A percentile compares a stretch with the other conserved stretches of the same genome.
phyloP scores from a whole-genome alignment of 805 yeast genomes.

The Saccharomycopsis sp. region DNA sequence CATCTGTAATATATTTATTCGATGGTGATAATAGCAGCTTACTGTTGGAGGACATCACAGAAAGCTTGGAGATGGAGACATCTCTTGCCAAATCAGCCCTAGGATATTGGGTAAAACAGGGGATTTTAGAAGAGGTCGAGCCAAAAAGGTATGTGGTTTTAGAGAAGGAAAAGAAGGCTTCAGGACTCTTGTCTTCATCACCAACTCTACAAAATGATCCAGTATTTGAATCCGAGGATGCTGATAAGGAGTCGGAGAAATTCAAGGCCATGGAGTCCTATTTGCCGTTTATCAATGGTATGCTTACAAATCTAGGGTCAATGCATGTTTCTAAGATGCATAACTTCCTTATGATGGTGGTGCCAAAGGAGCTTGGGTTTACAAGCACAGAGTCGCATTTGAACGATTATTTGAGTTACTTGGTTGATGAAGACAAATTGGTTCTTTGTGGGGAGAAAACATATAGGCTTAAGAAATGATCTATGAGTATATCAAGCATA shows the following conservation, averaged over 20 bases:
- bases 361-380: conserved; percentile 42
- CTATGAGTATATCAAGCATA: background rate
- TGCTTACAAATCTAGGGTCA: conserved; percentile 51
- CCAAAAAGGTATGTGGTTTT: conserved; percentile 34
- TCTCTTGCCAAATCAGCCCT: conserved; percentile 36
- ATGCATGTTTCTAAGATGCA: conserved; percentile 45
- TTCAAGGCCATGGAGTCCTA: conserved; percentile 22
- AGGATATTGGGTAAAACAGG: conserved; percentile 58
- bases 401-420: conserved; percentile 34
- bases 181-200: background rate
- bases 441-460: conserved; percentile 18
- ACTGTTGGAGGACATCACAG: conserved; percentile 30
- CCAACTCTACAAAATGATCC: conserved; percentile 9
- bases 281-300: conserved; percentile 48
- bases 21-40: conserved; percentile 24
- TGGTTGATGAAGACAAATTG: conserved; percentile 40
- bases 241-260: conserved; percentile 28
- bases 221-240: conserved; percentile 25
- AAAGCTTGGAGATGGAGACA: conserved; percentile 35
- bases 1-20: conserved; percentile 53
- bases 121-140: conserved; percentile 41
- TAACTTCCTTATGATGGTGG: conserved; percentile 46
- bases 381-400: conserved; percentile 36
- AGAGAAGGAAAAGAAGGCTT: conserved; percentile 29
- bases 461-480: conserved; percentile 11